Percentiles rank a stretch among this genome's conserved stretches.
Conservation (phyloP, 768 basidiomycete genomes). For the Xerocomus spinulosus region DNA sequence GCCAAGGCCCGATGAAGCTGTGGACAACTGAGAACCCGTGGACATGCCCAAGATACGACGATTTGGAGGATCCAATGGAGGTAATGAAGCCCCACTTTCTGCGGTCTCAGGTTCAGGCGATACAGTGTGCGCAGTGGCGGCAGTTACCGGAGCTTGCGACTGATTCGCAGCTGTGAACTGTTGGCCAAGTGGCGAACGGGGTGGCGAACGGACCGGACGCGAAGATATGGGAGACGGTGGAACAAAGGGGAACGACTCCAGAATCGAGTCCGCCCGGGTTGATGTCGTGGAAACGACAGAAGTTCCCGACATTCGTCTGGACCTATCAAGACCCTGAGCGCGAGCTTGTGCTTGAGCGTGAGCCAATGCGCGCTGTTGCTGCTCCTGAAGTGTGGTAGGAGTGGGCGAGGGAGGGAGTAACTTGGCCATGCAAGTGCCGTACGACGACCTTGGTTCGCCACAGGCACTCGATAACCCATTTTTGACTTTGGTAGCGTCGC, state of each 20-base stretch:
- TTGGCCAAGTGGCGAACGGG: conserved; percentile 66
- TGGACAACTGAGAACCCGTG: conserved; percentile 70
- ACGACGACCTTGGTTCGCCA: conserved; percentile 40
- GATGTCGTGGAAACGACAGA: conserved; percentile 66
- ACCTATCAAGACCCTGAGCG: conserved; percentile 45
- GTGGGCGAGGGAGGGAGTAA: conserved; percentile 46
- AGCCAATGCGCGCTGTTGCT: conserved; percentile 60
- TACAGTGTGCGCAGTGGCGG: neutral
- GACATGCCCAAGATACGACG: conserved; percentile 67
- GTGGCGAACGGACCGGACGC: conserved; percentile 68
- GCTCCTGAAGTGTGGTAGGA: conserved; percentile 49
- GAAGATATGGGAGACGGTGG: conserved; percentile 88
- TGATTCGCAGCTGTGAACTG: conserved; percentile 41
- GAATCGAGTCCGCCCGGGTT: conserved; percentile 75
- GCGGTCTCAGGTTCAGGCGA: conserved; percentile 13
- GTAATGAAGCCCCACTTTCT: conserved; percentile 32
- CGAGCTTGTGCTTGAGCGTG: conserved; percentile 58
- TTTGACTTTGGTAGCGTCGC: conserved; percentile 64
- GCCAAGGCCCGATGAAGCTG: conserved; percentile 74
- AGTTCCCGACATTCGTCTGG: conserved; percentile 54
- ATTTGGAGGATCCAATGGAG: conserved; percentile 41
- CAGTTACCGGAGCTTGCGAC: conserved; percentile 3
- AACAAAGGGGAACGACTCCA: conserved; percentile 85
- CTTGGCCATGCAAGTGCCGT: conserved; percentile 61
- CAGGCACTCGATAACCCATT: conserved; percentile 43